phyloP scores from a whole-genome alignment of 495 filamentous ascomycete genomes.

The Penicillium robsamsonii region DNA sequence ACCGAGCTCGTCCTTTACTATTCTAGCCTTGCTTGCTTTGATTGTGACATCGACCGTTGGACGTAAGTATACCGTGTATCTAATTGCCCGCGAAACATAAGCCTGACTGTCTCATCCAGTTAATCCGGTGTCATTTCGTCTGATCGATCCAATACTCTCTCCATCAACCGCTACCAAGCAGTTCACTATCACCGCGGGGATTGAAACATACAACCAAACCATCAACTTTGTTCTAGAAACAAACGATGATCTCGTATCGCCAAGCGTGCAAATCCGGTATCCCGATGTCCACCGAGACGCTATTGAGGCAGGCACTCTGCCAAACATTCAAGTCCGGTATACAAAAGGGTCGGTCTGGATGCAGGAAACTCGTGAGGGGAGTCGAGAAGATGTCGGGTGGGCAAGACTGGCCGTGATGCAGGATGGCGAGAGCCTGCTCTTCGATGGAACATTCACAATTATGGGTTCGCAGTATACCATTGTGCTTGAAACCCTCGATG shows the following conservation, averaged over 20 bases:
- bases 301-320: neutral
- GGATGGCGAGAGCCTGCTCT: conserved; percentile 71
- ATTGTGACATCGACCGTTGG: too few species aligned
- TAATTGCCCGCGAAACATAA: too few species aligned
- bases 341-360: conserved; percentile 68
- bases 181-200: conserved; percentile 69
- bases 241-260: conserved; percentile 73
- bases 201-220: conserved; percentile 58
- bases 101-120: too few species aligned
- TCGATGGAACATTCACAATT: conserved; percentile 78
- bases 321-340: conserved; percentile 25
- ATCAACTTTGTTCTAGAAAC: conserved; percentile 73
- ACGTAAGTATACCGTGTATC: too few species aligned
- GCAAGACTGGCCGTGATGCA: conserved; percentile 66
- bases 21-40: too few species aligned
- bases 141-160: neutral
- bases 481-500: conserved; percentile 55
- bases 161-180: conserved; percentile 12
- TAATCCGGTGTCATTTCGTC: neutral
- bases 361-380: conserved; percentile 45
- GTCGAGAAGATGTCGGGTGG: conserved; percentile 75
- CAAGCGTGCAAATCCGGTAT: conserved; percentile 61
- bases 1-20: too few species aligned
- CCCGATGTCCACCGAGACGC: conserved; percentile 56
- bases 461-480: conserved; percentile 72